A percentile compares a stretch with the other conserved stretches of the same genome.
Conservation (phyloP, 805 yeast genomes). For the Cephaloascus fragrans region DNA sequence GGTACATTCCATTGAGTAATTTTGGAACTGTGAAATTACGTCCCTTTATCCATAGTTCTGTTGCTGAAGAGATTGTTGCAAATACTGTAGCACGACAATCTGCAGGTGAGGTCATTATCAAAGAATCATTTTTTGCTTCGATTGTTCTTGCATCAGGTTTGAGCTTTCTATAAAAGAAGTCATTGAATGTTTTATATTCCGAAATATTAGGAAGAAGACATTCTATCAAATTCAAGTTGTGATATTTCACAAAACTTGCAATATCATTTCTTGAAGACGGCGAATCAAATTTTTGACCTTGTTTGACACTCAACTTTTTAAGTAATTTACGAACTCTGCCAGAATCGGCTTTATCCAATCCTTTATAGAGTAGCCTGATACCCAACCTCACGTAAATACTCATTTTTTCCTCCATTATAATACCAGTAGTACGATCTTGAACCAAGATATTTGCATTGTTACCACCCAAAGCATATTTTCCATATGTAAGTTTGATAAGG, state of each 20-base stretch:
- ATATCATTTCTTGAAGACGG: constrained; percentile 61
- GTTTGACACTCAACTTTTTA: constrained; percentile 59
- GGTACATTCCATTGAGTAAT: constrained; percentile 38
- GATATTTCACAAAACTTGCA: constrained; percentile 70
- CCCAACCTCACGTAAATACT: constrained; percentile 83
- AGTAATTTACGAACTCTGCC: constrained; percentile 53
- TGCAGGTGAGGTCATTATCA: constrained; percentile 66
- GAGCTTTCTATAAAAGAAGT: constrained; percentile 76
- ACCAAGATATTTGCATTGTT: constrained; percentile 92
- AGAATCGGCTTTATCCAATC: constrained; percentile 52
- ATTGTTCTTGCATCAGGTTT: constrained; percentile 62
- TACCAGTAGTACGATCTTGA: constrained; percentile 84
- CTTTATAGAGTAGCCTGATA: constrained; percentile 72
- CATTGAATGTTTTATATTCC: constrained; percentile 66
- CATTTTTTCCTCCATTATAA: constrained; percentile 89
- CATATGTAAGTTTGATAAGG: constrained; percentile 77
- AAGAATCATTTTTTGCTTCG: constrained; percentile 43
- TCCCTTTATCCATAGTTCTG: constrained; percentile 85
- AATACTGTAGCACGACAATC: constrained; percentile 81
- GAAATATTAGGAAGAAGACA: constrained; percentile 40
- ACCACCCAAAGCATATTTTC: constrained; percentile 76
- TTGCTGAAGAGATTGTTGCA: constrained; percentile 47
- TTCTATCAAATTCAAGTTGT: constrained; percentile 67
- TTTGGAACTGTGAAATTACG: constrained; percentile 58
- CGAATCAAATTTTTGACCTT: constrained; percentile 76